These are phyloP conservation scores for Penicillium tannophilum DNA, from an alignment of 495 filamentous ascomycete species.

Conservation along the genomic window DNA sequence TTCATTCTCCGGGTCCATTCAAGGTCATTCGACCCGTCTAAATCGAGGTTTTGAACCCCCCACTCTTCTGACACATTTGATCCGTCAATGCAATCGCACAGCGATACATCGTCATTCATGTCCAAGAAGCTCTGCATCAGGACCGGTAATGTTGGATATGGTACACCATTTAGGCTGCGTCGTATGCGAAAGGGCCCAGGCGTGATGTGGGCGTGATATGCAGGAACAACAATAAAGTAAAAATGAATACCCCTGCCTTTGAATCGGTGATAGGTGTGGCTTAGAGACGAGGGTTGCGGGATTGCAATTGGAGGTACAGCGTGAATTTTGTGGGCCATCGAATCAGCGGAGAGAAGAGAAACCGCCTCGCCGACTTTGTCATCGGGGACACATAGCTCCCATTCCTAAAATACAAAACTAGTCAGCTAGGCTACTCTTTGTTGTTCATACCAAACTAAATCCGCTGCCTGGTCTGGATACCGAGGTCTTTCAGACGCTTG, in stretches of 20 bases:
- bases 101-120: constrained; percentile 32
- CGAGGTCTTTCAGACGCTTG: neutral
- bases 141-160: constrained; percentile 37
- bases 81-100: constrained; percentile 41
- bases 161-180: constrained; percentile 37
- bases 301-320: constrained; percentile 21
- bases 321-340: constrained; percentile 20
- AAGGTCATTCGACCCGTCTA: constrained; percentile 37
- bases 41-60: constrained; percentile 34
- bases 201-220: constrained; percentile 33
- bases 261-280: constrained; percentile 38
- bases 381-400: constrained; percentile 34
- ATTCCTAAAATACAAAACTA: constrained; percentile 21
- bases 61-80: constrained; percentile 41
- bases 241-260: constrained; percentile 34
- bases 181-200: constrained; percentile 31
- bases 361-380: constrained; percentile 22
- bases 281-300: constrained; percentile 29
- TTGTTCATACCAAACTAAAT: neutral
- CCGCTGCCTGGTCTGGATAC: neutral
- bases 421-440: constrained; percentile 3
- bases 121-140: constrained; percentile 41
- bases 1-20: constrained; percentile 36
- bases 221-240: constrained; percentile 37
- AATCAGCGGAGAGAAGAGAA: constrained; percentile 16